These are phyloP conservation scores for Corylus avellana DNA, from an alignment of 306 rosid genomes.

Conservation along the genomic window DNA sequence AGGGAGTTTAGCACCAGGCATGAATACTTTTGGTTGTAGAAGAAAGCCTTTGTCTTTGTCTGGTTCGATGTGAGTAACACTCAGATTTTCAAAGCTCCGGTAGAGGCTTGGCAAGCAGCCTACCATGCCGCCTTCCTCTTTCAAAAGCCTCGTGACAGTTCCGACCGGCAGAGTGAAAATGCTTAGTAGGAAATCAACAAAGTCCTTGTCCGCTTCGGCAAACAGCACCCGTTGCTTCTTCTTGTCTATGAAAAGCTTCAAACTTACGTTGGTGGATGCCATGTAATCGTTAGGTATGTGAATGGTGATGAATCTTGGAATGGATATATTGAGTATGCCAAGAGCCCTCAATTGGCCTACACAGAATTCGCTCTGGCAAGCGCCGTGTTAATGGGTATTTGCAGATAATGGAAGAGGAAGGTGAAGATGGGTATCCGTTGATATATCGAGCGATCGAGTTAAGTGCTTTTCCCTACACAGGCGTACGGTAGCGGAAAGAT, in stretches of 20 bases:
- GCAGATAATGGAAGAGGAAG: too few relatives aligned
- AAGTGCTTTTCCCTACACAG: too few relatives aligned
- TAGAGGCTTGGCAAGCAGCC: slow-evolving; percentile 24
- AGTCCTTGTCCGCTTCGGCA: slow-evolving; percentile 20
- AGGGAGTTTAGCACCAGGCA: neutral
- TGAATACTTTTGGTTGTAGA: neutral
- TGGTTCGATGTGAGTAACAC: neutral
- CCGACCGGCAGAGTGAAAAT: slow-evolving; percentile 18
- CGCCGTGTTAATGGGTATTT: too few relatives aligned
- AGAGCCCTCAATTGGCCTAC: too few relatives aligned
- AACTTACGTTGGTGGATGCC: neutral
- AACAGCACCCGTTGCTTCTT: neutral
- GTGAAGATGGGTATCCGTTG: too few relatives aligned
- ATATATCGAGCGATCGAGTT: too few relatives aligned
- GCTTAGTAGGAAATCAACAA: slow-evolving; percentile 26
- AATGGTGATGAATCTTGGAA: too few relatives aligned
- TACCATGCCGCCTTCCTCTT: neutral
- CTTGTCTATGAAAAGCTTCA: slow-evolving; percentile 21
- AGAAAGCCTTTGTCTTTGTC: neutral
- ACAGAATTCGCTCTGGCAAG: too few relatives aligned
- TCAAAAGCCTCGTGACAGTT: slow-evolving; percentile 5
- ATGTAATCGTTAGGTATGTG: neutral
- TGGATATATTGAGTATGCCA: too few relatives aligned
- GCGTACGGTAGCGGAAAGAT: too few relatives aligned
- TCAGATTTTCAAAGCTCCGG: slow-evolving; percentile 16